phyloP scores from a whole-genome alignment of 352 stramenopile genomes.

The Phytopythium vexans region DNA sequence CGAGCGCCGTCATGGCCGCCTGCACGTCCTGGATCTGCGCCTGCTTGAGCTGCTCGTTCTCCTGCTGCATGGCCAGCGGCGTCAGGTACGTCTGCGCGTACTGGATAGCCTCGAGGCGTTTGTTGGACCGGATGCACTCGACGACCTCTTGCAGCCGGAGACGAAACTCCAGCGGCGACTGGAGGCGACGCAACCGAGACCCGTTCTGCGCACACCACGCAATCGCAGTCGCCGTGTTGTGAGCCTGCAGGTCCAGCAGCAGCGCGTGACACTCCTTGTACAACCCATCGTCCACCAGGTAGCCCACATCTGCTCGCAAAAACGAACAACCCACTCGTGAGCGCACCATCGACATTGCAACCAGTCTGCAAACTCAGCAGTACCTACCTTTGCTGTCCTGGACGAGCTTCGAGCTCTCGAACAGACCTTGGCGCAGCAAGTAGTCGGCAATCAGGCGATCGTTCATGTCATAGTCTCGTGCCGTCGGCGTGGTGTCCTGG shows the following conservation, averaged over 20 bases:
- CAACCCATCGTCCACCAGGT: slow-evolving; percentile 66
- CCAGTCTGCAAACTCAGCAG: too few species aligned
- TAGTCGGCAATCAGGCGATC: slow-evolving; percentile 75
- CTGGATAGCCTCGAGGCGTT: slow-evolving; percentile 68
- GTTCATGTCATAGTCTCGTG: slow-evolving; percentile 16
- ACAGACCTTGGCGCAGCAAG: slow-evolving; percentile 59
- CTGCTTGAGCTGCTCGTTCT: slow-evolving; percentile 46
- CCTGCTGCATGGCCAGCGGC: slow-evolving; percentile 61
- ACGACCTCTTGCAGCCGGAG: slow-evolving; percentile 76
- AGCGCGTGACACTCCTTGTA: slow-evolving; percentile 53
- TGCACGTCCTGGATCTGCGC: slow-evolving; percentile 63
- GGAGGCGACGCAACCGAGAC: slow-evolving; percentile 62
- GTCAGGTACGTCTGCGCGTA: slow-evolving; percentile 64
- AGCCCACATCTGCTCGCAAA: slow-evolving; percentile 32
- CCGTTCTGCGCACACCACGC: slow-evolving; percentile 72
- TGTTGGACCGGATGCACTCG: slow-evolving; percentile 67
- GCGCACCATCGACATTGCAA: too few species aligned
- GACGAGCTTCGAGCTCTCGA: slow-evolving; percentile 67
- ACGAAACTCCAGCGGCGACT: slow-evolving; percentile 71
- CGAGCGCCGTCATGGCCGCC: slow-evolving; percentile 71
- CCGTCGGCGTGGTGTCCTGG: slow-evolving; percentile 2
- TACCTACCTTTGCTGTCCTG: slow-evolving; percentile 48
- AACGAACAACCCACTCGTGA: slow-evolving; percentile 8
- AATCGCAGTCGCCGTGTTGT: slow-evolving; percentile 50
- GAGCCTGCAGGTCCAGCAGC: slow-evolving; percentile 44